Evolutionary conservation across 805 yeast genomes (phyloP), one percentile per base, ranked within the genome.

Genomic region (Lachancea meyersii): DNA sequence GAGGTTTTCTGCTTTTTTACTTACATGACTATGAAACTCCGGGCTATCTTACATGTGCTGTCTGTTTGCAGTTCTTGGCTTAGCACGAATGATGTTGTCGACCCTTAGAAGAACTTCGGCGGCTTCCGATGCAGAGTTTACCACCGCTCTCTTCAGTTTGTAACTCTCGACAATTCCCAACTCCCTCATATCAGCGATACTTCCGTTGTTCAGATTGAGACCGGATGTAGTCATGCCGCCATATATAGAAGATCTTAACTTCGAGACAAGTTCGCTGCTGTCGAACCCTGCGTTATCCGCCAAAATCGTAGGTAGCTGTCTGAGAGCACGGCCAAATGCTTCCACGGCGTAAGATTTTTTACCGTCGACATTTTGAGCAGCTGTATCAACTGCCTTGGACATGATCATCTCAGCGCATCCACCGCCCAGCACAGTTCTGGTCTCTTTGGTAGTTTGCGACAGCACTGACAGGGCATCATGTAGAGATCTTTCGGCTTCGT

Each of bases 211-310:
- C 56, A 93, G 75, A 60, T 93, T 95, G 50, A 93, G 75, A 31
- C 99, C 99, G 3, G 91, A 80, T 5, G 96, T 87, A 17, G 86
- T 74, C 73, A 86, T 79, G 27, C 99, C 99, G 58, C 80, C 83
- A 70, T 93, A 93, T 43, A 88, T 82, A 17, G 67, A 60, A 1
- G 96, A 80, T 65, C 97, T 79, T 56, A 93, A 73, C 63, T 86
- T 87, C 8, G 97, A 76, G 11, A 93, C 94, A 48, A 93, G 71
- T 54, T 94, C 97, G 55, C 88, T 80, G 18, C 96, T 83, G 62
- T 93, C 98, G 57, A 78, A 86, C 22, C 98, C 99, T 3, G 99
- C 97, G 61, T 93, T 93, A 60, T 93, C 97, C 36, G 96, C 96
- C 52, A 93, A 72, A 48, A 93, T 89, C 1, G 95, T 87, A 46